Percentiles rank a stretch among this genome's conserved stretches.
Conservation (phyloP, 164 flowering plant genomes). For the Nelumbo lutea region DNA sequence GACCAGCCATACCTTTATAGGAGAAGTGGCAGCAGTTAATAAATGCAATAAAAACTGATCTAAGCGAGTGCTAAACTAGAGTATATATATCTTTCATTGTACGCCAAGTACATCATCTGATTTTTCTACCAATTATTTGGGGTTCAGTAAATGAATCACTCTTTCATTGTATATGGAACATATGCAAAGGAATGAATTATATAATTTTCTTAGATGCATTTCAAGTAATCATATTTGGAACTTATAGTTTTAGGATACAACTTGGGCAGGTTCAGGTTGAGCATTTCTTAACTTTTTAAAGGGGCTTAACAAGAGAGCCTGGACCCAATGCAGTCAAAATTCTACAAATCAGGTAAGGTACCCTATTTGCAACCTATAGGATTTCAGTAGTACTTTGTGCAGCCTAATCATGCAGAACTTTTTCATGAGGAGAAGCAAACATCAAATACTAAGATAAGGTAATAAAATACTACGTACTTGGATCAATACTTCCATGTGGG, state of each 20-base stretch:
- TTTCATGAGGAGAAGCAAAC: background rate
- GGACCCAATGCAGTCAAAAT: no score
- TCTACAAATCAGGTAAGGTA: no score
- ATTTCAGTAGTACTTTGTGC: background rate
- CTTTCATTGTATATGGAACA: background rate
- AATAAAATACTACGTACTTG: conserved; percentile 53
- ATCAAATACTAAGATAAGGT: background rate
- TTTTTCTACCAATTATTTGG: background rate
- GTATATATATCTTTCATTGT: no score
- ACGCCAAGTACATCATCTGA: background rate
- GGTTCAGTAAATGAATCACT: background rate
- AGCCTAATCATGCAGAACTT: background rate
- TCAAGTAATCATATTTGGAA: no score
- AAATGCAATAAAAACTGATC: background rate
- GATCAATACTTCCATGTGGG: conserved; percentile 92
- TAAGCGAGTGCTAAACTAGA: background rate
- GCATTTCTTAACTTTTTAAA: no score
- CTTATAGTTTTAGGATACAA: no score
- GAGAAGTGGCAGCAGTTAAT: conserved; percentile 14
- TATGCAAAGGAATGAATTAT: background rate
- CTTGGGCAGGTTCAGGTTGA: no score
- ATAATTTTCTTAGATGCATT: no score
- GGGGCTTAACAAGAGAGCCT: no score
- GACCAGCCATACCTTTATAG: conserved; percentile 89
- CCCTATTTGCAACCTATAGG: no score